Evolutionary conservation across 768 basidiomycete species (phyloP).

Genomic region (Tylopilus subfusipes): DNA sequence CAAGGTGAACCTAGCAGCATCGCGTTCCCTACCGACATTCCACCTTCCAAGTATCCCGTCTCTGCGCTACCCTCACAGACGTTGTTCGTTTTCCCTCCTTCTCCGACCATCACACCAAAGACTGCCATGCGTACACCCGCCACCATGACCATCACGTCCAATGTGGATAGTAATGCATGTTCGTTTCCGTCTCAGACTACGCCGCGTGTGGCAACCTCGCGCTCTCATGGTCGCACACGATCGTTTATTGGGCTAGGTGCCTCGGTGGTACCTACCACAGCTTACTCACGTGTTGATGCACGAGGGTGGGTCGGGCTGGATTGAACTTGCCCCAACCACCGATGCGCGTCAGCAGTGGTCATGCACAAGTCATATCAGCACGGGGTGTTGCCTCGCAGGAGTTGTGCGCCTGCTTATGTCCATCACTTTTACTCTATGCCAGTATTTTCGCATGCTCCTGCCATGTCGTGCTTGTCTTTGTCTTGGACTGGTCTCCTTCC

Average conservation of each 20-base stretch:
- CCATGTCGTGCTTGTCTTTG: constrained; percentile 25
- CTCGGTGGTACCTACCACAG: constrained; percentile 73
- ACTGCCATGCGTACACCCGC: constrained; percentile 64
- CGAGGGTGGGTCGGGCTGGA: constrained; percentile 71
- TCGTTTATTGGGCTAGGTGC: constrained; percentile 72
- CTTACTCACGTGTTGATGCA: constrained; percentile 79
- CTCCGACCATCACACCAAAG: constrained; percentile 47
- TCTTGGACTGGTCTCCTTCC: constrained; percentile 18
- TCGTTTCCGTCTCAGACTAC: constrained; percentile 60
- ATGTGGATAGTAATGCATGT: constrained; percentile 39
- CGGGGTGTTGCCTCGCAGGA: constrained; percentile 8
- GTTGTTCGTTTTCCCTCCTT: constrained; percentile 83
- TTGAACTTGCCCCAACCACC: constrained; percentile 18
- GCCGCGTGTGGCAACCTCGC: constrained; percentile 68
- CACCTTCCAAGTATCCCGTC: constrained; percentile 22
- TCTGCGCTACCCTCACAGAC: constrained; percentile 69
- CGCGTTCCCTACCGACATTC: constrained; percentile 24
- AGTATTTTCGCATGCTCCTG: constrained; percentile 20
- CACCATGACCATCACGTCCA: constrained; percentile 78
- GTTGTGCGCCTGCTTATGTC: constrained; percentile 12
- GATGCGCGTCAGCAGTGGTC: constrained; percentile 2
- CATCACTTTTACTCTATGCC: constrained; percentile 18
- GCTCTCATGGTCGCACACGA: constrained; percentile 59
- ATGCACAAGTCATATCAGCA: constrained; percentile 8
- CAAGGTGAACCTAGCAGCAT: constrained; percentile 28